phyloP scores from a whole-genome alignment of 768 basidiomycete genomes.

The Termitomyces sp. region DNA sequence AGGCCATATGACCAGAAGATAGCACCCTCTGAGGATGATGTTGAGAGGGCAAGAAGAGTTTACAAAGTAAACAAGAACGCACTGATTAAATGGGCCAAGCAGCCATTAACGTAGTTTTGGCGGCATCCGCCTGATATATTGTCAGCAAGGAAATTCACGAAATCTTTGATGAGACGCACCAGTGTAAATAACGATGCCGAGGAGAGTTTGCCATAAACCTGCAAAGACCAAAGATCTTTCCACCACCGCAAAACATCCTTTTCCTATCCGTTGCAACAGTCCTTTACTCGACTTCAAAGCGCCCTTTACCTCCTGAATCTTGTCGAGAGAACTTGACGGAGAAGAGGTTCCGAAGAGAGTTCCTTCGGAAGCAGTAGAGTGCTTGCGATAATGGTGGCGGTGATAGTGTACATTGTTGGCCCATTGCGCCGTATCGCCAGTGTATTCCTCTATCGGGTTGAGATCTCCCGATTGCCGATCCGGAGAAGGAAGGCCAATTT shows the following conservation, averaged over 20 bases:
- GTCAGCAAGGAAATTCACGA: neutral
- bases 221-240: slow-evolving; percentile 70
- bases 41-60: slow-evolving; percentile 5
- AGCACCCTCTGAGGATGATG: slow-evolving; percentile 59
- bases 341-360: slow-evolving; percentile 51
- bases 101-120: slow-evolving; percentile 72
- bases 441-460: slow-evolving; percentile 24
- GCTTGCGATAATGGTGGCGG: slow-evolving; percentile 38
- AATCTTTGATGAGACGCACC: slow-evolving; percentile 30
- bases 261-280: slow-evolving; percentile 40
- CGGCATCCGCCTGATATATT: slow-evolving; percentile 66
- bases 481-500: slow-evolving; percentile 26
- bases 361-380: slow-evolving; percentile 47
- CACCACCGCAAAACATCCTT: slow-evolving; percentile 44
- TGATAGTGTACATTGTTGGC: slow-evolving; percentile 42
- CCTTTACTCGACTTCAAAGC: slow-evolving; percentile 14
- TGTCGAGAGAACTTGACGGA: slow-evolving; percentile 52
- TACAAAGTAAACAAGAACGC: slow-evolving; percentile 24
- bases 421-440: slow-evolving; percentile 49
- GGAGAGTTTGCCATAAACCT: slow-evolving; percentile 61
- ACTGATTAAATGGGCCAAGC: slow-evolving; percentile 92
- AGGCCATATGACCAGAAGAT: slow-evolving; percentile 95
- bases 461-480: slow-evolving; percentile 26
- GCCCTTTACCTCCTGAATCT: slow-evolving; percentile 41
- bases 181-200: slow-evolving; percentile 78